Evolutionary conservation across 805 yeast species (phyloP).

Genomic region (Cyberlindnera samutprakarnensis): DNA sequence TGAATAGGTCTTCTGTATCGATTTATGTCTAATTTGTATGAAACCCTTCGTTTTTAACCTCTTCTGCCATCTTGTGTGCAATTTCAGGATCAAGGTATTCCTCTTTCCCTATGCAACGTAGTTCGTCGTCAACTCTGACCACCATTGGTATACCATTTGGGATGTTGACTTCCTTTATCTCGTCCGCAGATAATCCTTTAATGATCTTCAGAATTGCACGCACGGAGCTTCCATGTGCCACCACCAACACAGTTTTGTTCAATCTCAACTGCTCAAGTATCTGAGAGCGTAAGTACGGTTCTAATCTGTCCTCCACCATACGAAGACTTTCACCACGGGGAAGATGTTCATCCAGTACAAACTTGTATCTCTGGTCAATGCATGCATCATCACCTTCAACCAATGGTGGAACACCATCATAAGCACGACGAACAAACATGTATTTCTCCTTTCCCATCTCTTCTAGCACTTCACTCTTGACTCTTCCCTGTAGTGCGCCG

Average conservation of each 20-base stretch:
- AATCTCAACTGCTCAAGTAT: constrained; percentile 42
- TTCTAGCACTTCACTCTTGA: constrained; percentile 57
- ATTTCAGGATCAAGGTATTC: constrained; percentile 75
- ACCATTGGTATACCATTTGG: constrained; percentile 82
- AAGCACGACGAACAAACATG: constrained; percentile 76
- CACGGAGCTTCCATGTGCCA: constrained; percentile 79
- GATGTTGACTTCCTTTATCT: constrained; percentile 66
- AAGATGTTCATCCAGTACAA: constrained; percentile 31
- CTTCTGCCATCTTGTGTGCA: constrained; percentile 72
- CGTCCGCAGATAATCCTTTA: constrained; percentile 57
- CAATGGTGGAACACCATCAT: constrained; percentile 61
- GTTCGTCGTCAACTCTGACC: constrained; percentile 48
- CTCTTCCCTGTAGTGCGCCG: constrained; percentile 74
- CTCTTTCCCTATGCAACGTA: constrained; percentile 44
- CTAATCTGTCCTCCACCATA: constrained; percentile 62
- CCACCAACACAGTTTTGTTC: constrained; percentile 54
- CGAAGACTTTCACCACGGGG: constrained; percentile 71
- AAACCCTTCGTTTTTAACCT: constrained; percentile 72
- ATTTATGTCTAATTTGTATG: no score
- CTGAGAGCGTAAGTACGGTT: constrained; percentile 48
- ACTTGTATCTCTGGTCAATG: constrained; percentile 29
- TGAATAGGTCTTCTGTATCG: no score
- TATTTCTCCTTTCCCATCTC: constrained; percentile 66
- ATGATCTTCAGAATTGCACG: constrained; percentile 67
- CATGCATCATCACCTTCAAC: constrained; percentile 26